Evolutionary conservation across 1,284 basidiomycete genomes (phyloP), one percentile per base, ranked within the genome.

Genomic region (Naganishia albida): DNA sequence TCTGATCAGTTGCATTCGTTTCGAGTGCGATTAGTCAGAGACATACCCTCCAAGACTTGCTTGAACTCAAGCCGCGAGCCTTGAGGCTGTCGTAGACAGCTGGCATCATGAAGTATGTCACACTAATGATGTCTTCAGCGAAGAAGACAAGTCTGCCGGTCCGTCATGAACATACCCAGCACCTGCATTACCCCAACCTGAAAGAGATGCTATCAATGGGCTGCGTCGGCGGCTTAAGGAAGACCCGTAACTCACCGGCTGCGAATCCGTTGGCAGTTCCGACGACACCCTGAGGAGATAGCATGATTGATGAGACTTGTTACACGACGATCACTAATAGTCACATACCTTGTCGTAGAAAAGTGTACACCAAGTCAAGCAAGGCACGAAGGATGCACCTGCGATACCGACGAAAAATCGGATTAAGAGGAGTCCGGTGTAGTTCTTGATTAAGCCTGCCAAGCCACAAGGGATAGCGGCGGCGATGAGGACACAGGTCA

Each of bases 291-390:
- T 75, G 64, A 12, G 84, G 76, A 49, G 83, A 75, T 74, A 82
- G 86, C 23, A 86, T 74, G 3, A 83, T 83, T 82, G 85, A 86
- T 57, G 6, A 46, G 28, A 10, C 34, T 4, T 10, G 34, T 34
- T 10, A 34, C 34, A 6, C 85, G 81, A 82, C 84, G 2, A 83
- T 83, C 4, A 46, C 54, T 34, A 20, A 28, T 75, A 88, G 83
- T 48, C 89, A 77, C 55, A 80, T 77, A 3, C 85, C 83, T 83
- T 88, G 73, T 87, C 86, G 62, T 89, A 76, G 62, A 90, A 84
- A 71, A 89, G 89, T 69, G 90, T 82, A 43, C 88, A 85, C 86
- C 85, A 87, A 7, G 83, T 83, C 68, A 84, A 83, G 67, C 83
- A 85, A 7, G 84, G 80, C 2, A 86, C 84, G 65, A 87, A 87